Base-by-base conservation (phyloP, 2,329 filamentous ascomycete species). In the Xylariaceae sp. region DNA sequence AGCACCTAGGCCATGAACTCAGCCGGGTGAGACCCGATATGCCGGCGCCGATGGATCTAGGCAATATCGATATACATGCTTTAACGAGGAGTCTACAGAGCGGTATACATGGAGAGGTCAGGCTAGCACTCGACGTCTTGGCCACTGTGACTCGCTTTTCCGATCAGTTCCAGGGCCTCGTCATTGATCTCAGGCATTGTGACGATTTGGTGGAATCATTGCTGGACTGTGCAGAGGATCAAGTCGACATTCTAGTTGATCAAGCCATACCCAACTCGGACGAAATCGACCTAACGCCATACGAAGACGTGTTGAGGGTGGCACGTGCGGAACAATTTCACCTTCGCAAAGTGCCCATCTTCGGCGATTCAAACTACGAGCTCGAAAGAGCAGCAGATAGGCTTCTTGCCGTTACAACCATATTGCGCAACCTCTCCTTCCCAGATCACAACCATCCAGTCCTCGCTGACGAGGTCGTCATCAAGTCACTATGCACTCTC, bases 371-470 rank as follows among this genome's bases (percentile, higher is more conserved):
- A 13, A 87, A 87, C 31, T 93, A 96, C 67, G 84, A 93, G 47
- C 80, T 97, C 2, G 90, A 96, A 63, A 84, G 89, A 45, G 89
- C 92, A 2, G 91, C 92, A 4, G 92, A 97, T 62, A 84, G 88
- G 53, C 72, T 99, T 44, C 86, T 97, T 50, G 95, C 91, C 64
- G 88, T 97, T 58, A 96, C 91, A 1, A 96, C 90, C 0, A 92
- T 97, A 51, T 73, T 99, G 43, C 87, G 94, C 53, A 99, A 99
- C 62, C 80, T 97, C 14, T 97, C 94, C 0, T 97, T 96, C 69
- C 67, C 88, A 81, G 71, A 83, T 67, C 72, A 50, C 28, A 97
- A 97, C 60, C 90, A 94, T 60, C 70, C 71, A 4, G 73, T 86
- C 1, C 79, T 99, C 11, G 89, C 90, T 1, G 88, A 90, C 49